These are phyloP conservation scores for Russula earlei DNA, from an alignment of 768 basidiomycete genomes.

Conservation along the genomic window DNA sequence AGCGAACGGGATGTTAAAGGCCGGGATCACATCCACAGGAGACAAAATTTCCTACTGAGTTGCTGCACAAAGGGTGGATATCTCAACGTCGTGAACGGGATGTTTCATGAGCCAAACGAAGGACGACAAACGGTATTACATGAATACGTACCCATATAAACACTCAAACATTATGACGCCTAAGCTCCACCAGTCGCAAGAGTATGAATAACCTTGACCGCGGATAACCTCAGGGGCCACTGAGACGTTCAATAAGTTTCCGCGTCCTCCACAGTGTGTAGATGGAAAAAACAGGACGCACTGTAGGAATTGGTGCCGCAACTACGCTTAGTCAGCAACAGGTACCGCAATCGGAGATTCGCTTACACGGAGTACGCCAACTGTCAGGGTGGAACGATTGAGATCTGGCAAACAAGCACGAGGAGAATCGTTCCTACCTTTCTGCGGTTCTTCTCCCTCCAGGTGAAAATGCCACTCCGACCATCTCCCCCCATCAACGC, in stretches of 20 bases:
- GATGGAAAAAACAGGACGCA: conserved; percentile 34
- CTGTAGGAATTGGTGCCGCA: conserved; percentile 84
- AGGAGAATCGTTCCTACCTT: conserved; percentile 49
- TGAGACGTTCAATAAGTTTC: conserved; percentile 25
- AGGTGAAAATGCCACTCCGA: conserved; percentile 81
- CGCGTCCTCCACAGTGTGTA: neutral
- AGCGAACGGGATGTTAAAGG: conserved; percentile 15
- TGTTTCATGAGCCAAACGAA: conserved; percentile 16
- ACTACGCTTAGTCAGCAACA: conserved; percentile 34
- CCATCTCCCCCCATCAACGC: conserved; percentile 77
- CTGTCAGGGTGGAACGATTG: conserved; percentile 31
- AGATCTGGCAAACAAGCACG: conserved; percentile 23
- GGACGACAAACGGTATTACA: conserved; percentile 2
- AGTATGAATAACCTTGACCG: conserved; percentile 87
- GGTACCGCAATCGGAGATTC: conserved; percentile 1
- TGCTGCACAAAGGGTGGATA: conserved; percentile 96
- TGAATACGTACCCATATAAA: conserved; percentile 65
- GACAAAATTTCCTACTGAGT: conserved; percentile 45
- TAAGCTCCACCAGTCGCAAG: conserved; percentile 98
- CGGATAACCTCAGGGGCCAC: conserved; percentile 90
- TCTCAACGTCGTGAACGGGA: conserved; percentile 35
- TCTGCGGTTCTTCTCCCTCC: conserved; percentile 88
- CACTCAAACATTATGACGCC: conserved; percentile 97
- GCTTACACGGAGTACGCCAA: conserved; percentile 83
- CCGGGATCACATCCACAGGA: conserved; percentile 1